Conservation (phyloP, 2,329 filamentous ascomycete species). For the Diaporthe australafricana region DNA sequence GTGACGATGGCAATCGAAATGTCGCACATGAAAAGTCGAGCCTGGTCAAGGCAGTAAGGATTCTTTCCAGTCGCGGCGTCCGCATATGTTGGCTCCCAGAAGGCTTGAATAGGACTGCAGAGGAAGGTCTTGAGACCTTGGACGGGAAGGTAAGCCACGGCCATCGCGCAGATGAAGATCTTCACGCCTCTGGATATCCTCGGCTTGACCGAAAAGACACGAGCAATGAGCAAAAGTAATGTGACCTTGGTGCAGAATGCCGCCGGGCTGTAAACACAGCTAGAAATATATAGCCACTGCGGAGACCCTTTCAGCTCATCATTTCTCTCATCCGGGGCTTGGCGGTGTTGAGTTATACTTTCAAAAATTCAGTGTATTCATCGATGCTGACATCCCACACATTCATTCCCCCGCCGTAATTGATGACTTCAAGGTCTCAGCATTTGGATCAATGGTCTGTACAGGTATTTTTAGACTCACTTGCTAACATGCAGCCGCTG, state of each 20-base stretch:
- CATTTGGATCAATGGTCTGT: neutral
- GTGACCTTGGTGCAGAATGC: conserved; percentile 41
- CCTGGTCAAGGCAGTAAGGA: conserved; percentile 46
- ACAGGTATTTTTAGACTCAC: neutral
- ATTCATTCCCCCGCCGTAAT: conserved; percentile 3
- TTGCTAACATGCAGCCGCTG: neutral
- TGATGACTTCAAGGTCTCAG: conserved; percentile 11
- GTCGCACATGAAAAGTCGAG: conserved; percentile 48
- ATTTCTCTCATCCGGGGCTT: neutral
- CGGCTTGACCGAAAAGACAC: conserved; percentile 39
- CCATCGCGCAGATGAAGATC: conserved; percentile 44
- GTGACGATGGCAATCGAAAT: conserved; percentile 48
- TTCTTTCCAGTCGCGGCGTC: conserved; percentile 20
- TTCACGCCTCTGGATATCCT: conserved; percentile 43
- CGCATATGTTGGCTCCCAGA: conserved; percentile 32
- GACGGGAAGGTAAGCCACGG: conserved; percentile 16
- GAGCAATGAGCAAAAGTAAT: conserved; percentile 47
- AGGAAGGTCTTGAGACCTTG: conserved; percentile 22
- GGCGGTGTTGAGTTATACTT: neutral
- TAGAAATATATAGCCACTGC: conserved; percentile 18
- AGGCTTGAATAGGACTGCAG: conserved; percentile 19
- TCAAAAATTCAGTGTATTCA: conserved; percentile 12
- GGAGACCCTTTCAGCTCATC: neutral
- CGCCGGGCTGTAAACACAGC: conserved; percentile 18
- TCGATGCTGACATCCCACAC: conserved; percentile 10